These are phyloP conservation scores for Geosiphon pyriformis DNA, from an alignment of 192 early-diverging fungal species.

Conservation along the genomic window DNA sequence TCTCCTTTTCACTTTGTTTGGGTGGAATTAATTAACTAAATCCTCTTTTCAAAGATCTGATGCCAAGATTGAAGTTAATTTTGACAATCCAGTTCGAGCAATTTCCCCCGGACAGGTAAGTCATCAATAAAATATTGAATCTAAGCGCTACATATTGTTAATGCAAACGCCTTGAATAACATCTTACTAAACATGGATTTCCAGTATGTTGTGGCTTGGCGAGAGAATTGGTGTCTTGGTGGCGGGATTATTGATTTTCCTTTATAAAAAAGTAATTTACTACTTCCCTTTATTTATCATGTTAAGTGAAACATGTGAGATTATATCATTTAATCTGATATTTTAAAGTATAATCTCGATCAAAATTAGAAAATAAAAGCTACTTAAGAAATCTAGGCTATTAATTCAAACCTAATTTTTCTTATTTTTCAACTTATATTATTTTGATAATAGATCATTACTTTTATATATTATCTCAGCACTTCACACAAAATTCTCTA, in stretches of 20 bases:
- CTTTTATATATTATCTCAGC: too few relatives aligned
- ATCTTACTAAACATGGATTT: background rate
- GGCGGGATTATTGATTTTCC: constrained; percentile 35
- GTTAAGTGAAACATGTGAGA: background rate
- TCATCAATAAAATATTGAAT: background rate
- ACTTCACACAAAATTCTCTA: too few relatives aligned
- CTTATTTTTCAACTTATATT: background rate
- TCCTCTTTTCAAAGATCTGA: constrained; percentile 6
- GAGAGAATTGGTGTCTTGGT: constrained; percentile 41
- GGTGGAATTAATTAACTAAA: background rate
- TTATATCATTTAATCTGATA: background rate
- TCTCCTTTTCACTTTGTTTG: background rate
- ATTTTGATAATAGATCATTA: too few relatives aligned
- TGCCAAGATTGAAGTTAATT: constrained; percentile 24
- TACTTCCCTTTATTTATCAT: background rate
- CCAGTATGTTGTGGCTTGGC: constrained; percentile 39
- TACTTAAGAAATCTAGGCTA: background rate
- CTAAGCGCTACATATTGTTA: background rate
- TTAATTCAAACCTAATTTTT: background rate
- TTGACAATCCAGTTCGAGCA: constrained; percentile 33
- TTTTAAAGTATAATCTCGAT: background rate
- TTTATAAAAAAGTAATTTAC: background rate
- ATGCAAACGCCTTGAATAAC: background rate
- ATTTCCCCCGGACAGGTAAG: constrained; percentile 37
- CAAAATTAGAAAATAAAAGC: background rate